phyloP scores from a whole-genome alignment of 1,284 basidiomycete genomes.

The Bjerkandera adusta region DNA sequence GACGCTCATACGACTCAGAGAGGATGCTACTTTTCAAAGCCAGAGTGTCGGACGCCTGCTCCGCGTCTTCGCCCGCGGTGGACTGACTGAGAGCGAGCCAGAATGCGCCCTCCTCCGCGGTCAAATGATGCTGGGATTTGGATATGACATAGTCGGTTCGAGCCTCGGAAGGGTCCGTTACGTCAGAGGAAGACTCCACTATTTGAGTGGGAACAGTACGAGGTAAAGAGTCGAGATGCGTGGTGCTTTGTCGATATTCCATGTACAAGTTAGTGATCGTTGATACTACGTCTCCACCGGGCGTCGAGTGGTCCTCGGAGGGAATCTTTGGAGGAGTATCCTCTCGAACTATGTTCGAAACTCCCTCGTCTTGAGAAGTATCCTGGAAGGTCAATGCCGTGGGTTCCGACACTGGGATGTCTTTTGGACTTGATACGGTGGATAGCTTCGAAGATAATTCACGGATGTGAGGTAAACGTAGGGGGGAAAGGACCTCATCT shows the following conservation, averaged over 20 bases:
- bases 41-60: conserved; percentile 35
- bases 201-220: conserved; percentile 1
- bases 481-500: neutral
- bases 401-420: neutral
- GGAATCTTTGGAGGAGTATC: too few species aligned
- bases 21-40: conserved; percentile 50
- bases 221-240: conserved; percentile 14
- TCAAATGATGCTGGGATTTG: conserved; percentile 61
- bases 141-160: conserved; percentile 53
- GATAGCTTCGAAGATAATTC: conserved; percentile 1
- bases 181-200: neutral
- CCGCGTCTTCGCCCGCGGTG: conserved; percentile 10
- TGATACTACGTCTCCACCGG: conserved; percentile 1
- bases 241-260: conserved; percentile 21
- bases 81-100: conserved; percentile 47
- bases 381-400: neutral
- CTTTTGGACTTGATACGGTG: too few species aligned
- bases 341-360: too few species aligned
- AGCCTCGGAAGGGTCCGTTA: conserved; percentile 33
- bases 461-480: too few species aligned
- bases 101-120: conserved; percentile 57
- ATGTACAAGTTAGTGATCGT: conserved; percentile 16
- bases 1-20: conserved; percentile 59
- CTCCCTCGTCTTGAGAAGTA: too few species aligned
- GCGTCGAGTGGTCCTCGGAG: too few species aligned